Evolutionary conservation across 805 yeast genomes (phyloP).

Genomic region (Wickerhamomyces subpelliculosus): DNA sequence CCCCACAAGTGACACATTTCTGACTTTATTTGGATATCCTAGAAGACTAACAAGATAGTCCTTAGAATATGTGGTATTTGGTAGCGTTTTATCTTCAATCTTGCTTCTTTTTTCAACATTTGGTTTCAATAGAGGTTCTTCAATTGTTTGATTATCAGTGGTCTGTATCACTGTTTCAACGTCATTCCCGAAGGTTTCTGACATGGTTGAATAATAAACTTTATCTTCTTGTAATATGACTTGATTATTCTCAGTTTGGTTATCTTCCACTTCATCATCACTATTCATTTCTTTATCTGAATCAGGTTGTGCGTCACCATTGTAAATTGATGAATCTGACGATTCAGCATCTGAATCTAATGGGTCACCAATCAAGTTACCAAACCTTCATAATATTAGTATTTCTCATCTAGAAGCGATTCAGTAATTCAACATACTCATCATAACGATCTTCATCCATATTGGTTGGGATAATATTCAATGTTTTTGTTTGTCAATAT

Average conservation of each 20-base stretch:
- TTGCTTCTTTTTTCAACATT: constrained; percentile 32
- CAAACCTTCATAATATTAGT: constrained; percentile 34
- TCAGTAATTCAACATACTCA: constrained; percentile 37
- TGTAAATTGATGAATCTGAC: constrained; percentile 9
- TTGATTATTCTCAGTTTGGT: constrained; percentile 7
- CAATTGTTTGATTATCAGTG: constrained; percentile 41
- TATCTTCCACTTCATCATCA: constrained; percentile 9
- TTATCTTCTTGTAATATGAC: constrained; percentile 41
- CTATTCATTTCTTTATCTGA: constrained; percentile 20
- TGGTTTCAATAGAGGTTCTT: constrained; percentile 64
- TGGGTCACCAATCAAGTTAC: constrained; percentile 54
- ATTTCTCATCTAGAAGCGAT: neutral
- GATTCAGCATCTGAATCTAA: constrained; percentile 40
- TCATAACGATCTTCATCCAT: constrained; percentile 71
- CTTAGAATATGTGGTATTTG: constrained; percentile 53
- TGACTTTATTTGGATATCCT: constrained; percentile 51
- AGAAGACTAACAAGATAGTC: constrained; percentile 50
- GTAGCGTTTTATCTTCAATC: constrained; percentile 47
- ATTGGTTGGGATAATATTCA: too few relatives aligned
- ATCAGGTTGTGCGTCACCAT: constrained; percentile 3
- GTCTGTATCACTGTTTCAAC: constrained; percentile 61
- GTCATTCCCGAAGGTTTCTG: constrained; percentile 47
- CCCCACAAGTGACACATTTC: constrained; percentile 79
- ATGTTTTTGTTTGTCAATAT: too few relatives aligned
- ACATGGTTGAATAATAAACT: constrained; percentile 33